These are phyloP conservation scores for Priceomyces haplophilus DNA, from an alignment of 805 yeast genomes.

Conservation along the genomic window DNA sequence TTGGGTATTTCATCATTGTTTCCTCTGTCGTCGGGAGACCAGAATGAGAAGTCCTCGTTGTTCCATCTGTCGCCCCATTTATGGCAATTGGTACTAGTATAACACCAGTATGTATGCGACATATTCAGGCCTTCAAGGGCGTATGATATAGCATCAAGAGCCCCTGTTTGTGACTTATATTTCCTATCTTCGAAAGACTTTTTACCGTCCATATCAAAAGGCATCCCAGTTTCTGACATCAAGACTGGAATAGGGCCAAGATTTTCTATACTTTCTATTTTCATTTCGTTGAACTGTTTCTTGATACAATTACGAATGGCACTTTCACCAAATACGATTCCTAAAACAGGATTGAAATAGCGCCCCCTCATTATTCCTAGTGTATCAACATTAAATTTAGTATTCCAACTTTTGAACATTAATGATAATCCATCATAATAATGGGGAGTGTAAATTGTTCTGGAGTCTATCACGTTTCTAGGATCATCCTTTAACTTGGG, in stretches of 20 bases:
- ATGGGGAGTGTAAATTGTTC: slow-evolving; percentile 80
- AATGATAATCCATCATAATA: slow-evolving; percentile 93
- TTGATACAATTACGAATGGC: slow-evolving; percentile 71
- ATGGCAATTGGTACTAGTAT: slow-evolving; percentile 69
- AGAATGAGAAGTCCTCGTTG: slow-evolving; percentile 88
- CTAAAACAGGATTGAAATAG: slow-evolving; percentile 68
- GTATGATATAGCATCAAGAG: slow-evolving; percentile 75
- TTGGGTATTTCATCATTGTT: not conserved
- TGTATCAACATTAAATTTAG: slow-evolving; percentile 79
- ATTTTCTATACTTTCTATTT: slow-evolving; percentile 55
- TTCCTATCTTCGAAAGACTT: slow-evolving; percentile 64
- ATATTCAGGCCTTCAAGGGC: slow-evolving; percentile 75
- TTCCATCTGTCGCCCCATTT: slow-evolving; percentile 92
- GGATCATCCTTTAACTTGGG: slow-evolving; percentile 56
- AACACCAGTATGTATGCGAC: slow-evolving; percentile 84
- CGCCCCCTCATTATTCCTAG: slow-evolving; percentile 79
- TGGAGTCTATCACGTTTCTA: slow-evolving; percentile 51
- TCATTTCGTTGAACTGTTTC: slow-evolving; percentile 65
- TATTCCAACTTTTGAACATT: slow-evolving; percentile 89
- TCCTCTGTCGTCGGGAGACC: slow-evolving; percentile 63
- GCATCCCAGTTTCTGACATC: slow-evolving; percentile 96
- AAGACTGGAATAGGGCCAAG: slow-evolving; percentile 74
- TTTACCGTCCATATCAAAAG: slow-evolving; percentile 89
- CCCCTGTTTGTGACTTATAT: slow-evolving; percentile 71
- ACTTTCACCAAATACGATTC: slow-evolving; percentile 77